Conservation (phyloP, 139 green algal genomes). For the Picochlorum costavermella region DNA sequence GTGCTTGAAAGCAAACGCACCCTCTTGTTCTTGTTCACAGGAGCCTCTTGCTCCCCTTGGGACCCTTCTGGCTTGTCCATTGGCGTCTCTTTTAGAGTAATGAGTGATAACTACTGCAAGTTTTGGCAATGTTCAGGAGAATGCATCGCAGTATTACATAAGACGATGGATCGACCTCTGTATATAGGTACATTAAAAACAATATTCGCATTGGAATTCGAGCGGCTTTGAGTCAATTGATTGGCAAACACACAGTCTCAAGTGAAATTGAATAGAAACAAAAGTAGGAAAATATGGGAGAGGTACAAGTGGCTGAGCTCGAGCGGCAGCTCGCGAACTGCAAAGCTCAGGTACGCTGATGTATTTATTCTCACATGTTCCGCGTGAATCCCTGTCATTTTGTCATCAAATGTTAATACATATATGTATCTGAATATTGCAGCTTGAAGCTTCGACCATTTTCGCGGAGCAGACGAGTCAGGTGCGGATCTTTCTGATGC, state of each 20-base stretch:
- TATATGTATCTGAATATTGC: not conserved
- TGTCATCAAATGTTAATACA: not conserved
- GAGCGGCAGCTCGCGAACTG: conserved; percentile 11
- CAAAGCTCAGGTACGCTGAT: conserved; percentile 17
- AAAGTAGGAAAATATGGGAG: not conserved
- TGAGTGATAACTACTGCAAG: no score
- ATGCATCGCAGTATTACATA: no score
- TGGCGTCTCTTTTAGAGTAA: no score
- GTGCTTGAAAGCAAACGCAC: no score
- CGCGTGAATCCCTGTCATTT: not conserved
- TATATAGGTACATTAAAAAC: no score
- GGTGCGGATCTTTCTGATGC: conserved; percentile 13
- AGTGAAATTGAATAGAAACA: not conserved
- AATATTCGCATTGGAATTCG: no score
- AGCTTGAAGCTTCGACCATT: conserved; percentile 34
- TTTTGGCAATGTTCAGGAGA: no score
- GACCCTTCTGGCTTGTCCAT: no score
- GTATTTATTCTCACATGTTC: not conserved
- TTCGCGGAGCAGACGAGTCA: conserved; percentile 33
- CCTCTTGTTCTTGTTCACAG: no score
- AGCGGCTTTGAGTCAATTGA: no score
- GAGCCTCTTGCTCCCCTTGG: no score
- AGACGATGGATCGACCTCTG: no score
- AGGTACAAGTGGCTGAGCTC: conserved; percentile 12
- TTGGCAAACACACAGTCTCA: not conserved